Evolutionary conservation across 1,139 yeast genomes (phyloP).

Genomic region (Yamadazyma taylorii): DNA sequence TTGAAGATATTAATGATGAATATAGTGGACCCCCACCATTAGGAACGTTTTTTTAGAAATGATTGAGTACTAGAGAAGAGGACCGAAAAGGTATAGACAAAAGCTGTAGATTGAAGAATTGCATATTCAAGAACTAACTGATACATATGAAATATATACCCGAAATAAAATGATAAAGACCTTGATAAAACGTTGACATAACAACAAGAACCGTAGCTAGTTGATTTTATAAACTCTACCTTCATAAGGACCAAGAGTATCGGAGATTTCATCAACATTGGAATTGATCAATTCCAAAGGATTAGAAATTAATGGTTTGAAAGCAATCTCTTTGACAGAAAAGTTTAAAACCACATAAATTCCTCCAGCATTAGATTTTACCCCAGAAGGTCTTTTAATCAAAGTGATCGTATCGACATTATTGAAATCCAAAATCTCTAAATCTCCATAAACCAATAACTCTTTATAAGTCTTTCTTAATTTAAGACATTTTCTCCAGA

Average conservation of each 20-base stretch:
- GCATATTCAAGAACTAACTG: too few species aligned
- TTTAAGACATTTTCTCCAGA: constrained; percentile 45
- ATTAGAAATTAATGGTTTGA: constrained; percentile 31
- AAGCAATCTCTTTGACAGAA: constrained; percentile 29
- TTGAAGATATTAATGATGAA: constrained; percentile 38
- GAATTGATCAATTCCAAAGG: constrained; percentile 26
- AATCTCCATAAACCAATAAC: constrained; percentile 46
- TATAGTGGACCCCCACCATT: constrained; percentile 10
- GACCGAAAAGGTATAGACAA: too few species aligned
- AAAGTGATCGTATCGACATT: constrained; percentile 13
- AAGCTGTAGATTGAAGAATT: too few species aligned
- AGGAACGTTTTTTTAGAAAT: not conserved
- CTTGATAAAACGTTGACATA: too few species aligned
- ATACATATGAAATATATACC: too few species aligned
- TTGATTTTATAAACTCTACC: constrained; percentile 34
- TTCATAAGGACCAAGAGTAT: constrained; percentile 35
- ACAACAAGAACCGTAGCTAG: not conserved
- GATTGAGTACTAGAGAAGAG: too few species aligned
- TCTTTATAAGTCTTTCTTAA: constrained; percentile 48
- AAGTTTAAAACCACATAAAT: constrained; percentile 51
- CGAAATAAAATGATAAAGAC: too few species aligned
- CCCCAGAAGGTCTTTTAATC: constrained; percentile 9
- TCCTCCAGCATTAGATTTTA: constrained; percentile 11
- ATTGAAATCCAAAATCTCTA: constrained; percentile 34
- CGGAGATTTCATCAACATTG: constrained; percentile 25